Conservation (phyloP, 805 yeast species). For the Metschnikowia dekortorum region DNA sequence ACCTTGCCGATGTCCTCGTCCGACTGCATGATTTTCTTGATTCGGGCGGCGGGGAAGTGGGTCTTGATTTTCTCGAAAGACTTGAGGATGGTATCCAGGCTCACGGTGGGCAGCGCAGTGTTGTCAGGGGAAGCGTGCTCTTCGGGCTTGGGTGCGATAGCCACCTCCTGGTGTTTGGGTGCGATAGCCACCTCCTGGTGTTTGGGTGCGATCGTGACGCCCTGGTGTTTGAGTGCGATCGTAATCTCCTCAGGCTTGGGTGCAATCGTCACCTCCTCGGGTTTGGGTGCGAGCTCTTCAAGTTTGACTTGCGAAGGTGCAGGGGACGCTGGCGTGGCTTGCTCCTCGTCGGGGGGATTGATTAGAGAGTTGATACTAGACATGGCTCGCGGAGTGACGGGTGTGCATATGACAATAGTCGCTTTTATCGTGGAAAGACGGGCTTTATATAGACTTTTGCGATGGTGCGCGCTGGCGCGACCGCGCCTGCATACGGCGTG, state of each 20-base stretch:
- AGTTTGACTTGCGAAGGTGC: background rate
- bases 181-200: too few relatives aligned
- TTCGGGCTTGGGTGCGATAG: background rate
- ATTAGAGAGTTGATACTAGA: conserved; percentile 25
- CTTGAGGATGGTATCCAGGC: conserved; percentile 29
- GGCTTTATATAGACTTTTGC: conserved; percentile 15
- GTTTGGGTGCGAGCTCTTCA: background rate
- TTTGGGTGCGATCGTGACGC: too few relatives aligned
- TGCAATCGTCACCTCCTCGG: too few relatives aligned
- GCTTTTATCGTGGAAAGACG: conserved; percentile 5
- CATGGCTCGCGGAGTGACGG: conserved; percentile 13
- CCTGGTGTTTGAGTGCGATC: too few relatives aligned
- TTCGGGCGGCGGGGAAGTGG: conserved; percentile 88
- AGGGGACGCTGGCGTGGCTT: conserved; percentile 4
- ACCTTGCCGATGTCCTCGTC: conserved; percentile 99
- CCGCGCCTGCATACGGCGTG: background rate
- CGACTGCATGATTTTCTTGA: conserved; percentile 93
- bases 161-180: background rate
- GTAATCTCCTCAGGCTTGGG: too few relatives aligned
- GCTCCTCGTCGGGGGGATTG: conserved; percentile 23
- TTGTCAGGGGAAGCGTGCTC: background rate
- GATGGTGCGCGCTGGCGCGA: conserved; percentile 4
- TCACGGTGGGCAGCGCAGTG: conserved; percentile 12
- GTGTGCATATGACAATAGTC: conserved; percentile 14
- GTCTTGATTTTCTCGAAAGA: conserved; percentile 59